These are phyloP conservation scores for Clavispora fructus DNA, from an alignment of 805 yeast genomes.

Conservation along the genomic window DNA sequence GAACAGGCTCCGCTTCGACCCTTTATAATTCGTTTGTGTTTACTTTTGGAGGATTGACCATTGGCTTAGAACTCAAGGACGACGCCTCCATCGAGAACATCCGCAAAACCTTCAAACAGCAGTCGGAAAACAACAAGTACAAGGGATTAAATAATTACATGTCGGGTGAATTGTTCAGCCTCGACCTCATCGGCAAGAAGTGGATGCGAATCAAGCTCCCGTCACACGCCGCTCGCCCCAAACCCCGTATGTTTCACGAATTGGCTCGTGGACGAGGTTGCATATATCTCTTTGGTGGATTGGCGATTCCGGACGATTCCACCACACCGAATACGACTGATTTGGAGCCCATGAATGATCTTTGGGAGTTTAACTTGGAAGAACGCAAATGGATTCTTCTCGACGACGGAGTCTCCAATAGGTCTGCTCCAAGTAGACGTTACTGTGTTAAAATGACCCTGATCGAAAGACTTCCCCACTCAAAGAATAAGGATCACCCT, in stretches of 20 bases:
- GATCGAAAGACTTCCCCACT: constrained; percentile 32
- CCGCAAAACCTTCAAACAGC: constrained; percentile 30
- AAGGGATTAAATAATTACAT: constrained; percentile 36
- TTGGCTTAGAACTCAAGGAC: constrained; percentile 45
- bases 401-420: constrained; percentile 30
- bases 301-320: constrained; percentile 29
- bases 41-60: constrained; percentile 63
- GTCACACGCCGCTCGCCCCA: constrained; percentile 22
- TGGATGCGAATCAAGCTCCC: constrained; percentile 46
- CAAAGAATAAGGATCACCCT: constrained; percentile 34
- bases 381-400: constrained; percentile 51
- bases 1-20: constrained; percentile 65
- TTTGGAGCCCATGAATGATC: constrained; percentile 50
- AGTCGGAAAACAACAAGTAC: constrained; percentile 18
- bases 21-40: constrained; percentile 56
- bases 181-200: constrained; percentile 51
- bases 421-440: constrained; percentile 32
- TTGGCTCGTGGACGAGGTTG: constrained; percentile 45
- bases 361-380: constrained; percentile 62
- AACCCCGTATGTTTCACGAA: constrained; percentile 57
- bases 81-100: constrained; percentile 37
- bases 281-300: constrained; percentile 63
- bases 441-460: constrained; percentile 50
- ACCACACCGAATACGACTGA: constrained; percentile 18
- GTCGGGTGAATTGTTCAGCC: constrained; percentile 58